Percentiles rank a stretch among this genome's conserved stretches.
phyloP scores from a whole-genome alignment of 768 basidiomycete genomes.

The Russula sp. region DNA sequence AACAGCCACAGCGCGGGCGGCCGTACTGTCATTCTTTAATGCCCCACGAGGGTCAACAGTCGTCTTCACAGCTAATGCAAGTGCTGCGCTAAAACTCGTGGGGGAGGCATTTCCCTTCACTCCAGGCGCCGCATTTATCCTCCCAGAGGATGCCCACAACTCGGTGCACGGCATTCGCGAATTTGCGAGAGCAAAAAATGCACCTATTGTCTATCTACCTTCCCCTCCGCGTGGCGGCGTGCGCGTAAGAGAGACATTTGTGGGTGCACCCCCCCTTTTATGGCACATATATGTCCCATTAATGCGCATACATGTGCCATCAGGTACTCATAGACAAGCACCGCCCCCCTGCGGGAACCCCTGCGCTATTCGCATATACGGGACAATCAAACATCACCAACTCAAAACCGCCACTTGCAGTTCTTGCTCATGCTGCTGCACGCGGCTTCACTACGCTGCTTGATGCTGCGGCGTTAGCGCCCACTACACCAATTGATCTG shows the following conservation, averaged over 20 bases:
- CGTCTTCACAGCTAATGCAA: slow-evolving; percentile 76
- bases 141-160: slow-evolving; percentile 77
- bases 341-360: slow-evolving; percentile 43
- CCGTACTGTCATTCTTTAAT: slow-evolving; percentile 71
- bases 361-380: slow-evolving; percentile 68
- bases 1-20: slow-evolving; percentile 61
- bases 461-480: slow-evolving; percentile 76
- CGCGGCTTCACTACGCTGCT: slow-evolving; percentile 71
- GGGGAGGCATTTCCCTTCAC: slow-evolving; percentile 76
- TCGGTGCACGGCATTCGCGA: slow-evolving; percentile 78
- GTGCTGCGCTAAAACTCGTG: slow-evolving; percentile 72
- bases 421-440: slow-evolving; percentile 56
- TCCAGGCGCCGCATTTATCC: slow-evolving; percentile 52
- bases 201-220: slow-evolving; percentile 56
- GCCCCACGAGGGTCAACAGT: slow-evolving; percentile 75
- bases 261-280: slow-evolving; percentile 28
- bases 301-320: not conserved
- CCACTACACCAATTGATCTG: slow-evolving; percentile 64
- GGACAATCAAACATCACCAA: slow-evolving; percentile 82
- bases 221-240: slow-evolving; percentile 62
- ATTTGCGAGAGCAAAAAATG: slow-evolving; percentile 54
- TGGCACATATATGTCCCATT: slow-evolving; percentile 6
- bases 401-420: slow-evolving; percentile 60
- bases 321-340: slow-evolving; percentile 52
- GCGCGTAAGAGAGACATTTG: slow-evolving; percentile 52